A percentile compares a stretch with the other conserved stretches of the same genome.
Conservation (phyloP, 805 yeast genomes). For the Suhomyces kilbournensis region DNA sequence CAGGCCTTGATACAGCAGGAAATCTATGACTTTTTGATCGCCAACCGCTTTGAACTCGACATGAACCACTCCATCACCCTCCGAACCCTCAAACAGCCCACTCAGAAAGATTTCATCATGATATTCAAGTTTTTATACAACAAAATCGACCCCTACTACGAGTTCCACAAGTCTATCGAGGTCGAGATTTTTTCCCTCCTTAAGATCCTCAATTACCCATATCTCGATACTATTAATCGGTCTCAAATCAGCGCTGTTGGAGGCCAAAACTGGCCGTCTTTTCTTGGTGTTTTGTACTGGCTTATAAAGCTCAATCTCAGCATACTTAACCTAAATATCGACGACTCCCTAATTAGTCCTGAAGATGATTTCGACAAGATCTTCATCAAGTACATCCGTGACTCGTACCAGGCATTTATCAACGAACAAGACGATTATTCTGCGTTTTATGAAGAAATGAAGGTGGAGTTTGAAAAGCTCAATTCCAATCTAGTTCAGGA, state of each 20-base stretch:
- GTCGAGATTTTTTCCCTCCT: conserved; percentile 69
- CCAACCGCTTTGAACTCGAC: conserved; percentile 69
- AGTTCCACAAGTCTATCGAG: conserved; percentile 66
- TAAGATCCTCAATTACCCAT: conserved; percentile 71
- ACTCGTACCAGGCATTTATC: conserved; percentile 66
- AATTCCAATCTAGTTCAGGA: conserved; percentile 49
- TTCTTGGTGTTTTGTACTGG: conserved; percentile 84
- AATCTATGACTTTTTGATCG: conserved; percentile 59
- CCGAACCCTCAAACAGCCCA: conserved; percentile 69
- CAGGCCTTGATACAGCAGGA: conserved; percentile 66
- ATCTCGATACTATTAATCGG: conserved; percentile 72
- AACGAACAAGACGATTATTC: conserved; percentile 62
- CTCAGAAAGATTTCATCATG: conserved; percentile 78
- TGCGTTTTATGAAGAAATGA: conserved; percentile 53
- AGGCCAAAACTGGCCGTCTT: conserved; percentile 82
- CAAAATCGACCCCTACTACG: conserved; percentile 75
- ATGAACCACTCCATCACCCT: conserved; percentile 66
- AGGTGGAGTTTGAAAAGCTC: conserved; percentile 50
- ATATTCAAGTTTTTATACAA: conserved; percentile 79
- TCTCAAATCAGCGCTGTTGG: conserved; percentile 90
- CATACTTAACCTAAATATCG: conserved; percentile 27
- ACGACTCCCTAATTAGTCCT: conserved; percentile 27
- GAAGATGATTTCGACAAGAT: conserved; percentile 51
- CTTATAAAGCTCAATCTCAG: conserved; percentile 53
- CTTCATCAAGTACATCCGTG: conserved; percentile 58